Evolutionary conservation across 768 basidiomycete genomes (phyloP).

Genomic region (Suillus subaureus): DNA sequence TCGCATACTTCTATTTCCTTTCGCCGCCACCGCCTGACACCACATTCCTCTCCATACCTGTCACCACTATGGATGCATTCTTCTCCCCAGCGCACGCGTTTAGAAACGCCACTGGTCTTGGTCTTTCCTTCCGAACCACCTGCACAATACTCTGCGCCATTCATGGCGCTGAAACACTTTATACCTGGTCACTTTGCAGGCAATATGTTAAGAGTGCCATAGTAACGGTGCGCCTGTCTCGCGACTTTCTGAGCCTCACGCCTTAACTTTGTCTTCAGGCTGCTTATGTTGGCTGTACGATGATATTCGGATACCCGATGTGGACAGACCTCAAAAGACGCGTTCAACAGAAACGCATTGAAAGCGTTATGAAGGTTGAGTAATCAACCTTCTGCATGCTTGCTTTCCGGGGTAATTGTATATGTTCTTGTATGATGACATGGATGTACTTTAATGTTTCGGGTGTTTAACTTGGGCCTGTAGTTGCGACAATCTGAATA

Average conservation of each 20-base stretch:
- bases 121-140: slow-evolving; percentile 15
- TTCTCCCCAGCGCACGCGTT: slow-evolving; percentile 26
- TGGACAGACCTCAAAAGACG: slow-evolving; percentile 55
- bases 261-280: slow-evolving; percentile 36
- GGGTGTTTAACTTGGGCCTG: neutral
- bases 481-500: neutral
- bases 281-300: slow-evolving; percentile 53
- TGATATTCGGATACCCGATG: slow-evolving; percentile 56
- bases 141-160: slow-evolving; percentile 7
- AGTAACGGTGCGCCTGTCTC: slow-evolving; percentile 20
- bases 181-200: slow-evolving; percentile 32
- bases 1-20: slow-evolving; percentile 19
- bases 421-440: neutral
- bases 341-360: slow-evolving; percentile 70
- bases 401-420: neutral
- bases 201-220: slow-evolving; percentile 26
- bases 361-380: slow-evolving; percentile 79
- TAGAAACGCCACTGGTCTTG: slow-evolving; percentile 19
- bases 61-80: slow-evolving; percentile 10
- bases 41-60: slow-evolving; percentile 17
- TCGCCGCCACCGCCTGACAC: slow-evolving; percentile 17
- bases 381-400: slow-evolving; percentile 24
- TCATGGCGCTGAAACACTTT: slow-evolving; percentile 31
- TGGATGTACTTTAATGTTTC: neutral
- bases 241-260: neutral